Percentiles rank a stretch among this genome's conserved stretches.
These are phyloP conservation scores for Leccinum subspadiceum DNA, from an alignment of 1,284 basidiomycete genomes.

Conservation along the genomic window DNA sequence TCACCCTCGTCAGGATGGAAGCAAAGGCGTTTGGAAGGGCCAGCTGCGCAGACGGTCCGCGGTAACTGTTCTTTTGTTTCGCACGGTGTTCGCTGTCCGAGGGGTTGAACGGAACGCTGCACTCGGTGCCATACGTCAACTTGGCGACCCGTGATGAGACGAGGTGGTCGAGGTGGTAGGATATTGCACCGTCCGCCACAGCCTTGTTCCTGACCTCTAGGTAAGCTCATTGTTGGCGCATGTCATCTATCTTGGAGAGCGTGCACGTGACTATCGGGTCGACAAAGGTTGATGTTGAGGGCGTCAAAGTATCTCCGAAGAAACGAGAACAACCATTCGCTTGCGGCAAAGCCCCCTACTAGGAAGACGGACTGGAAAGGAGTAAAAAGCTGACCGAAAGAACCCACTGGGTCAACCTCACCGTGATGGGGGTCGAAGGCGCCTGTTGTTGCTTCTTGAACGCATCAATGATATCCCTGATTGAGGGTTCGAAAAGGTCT, in stretches of 20 bases:
- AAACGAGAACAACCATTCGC: constrained; percentile 45
- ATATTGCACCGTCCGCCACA: constrained; percentile 55
- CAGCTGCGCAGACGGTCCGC: constrained; percentile 23
- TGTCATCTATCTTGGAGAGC: constrained; percentile 14
- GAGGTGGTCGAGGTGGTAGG: constrained; percentile 49
- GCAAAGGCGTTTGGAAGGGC: constrained; percentile 30
- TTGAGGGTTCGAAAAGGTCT: constrained; percentile 46
- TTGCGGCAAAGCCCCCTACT: constrained; percentile 51
- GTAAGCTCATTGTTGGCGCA: constrained; percentile 7
- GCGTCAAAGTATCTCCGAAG: constrained; percentile 35
- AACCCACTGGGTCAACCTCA: constrained; percentile 14
- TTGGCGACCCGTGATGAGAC: constrained; percentile 47
- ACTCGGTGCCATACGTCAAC: constrained; percentile 42
- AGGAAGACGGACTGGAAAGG: constrained; percentile 34
- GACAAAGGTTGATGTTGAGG: constrained; percentile 31
- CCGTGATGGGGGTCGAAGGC: constrained; percentile 35
- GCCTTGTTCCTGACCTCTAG: constrained; percentile 47
- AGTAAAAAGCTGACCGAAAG: neutral
- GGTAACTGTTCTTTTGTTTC: constrained; percentile 23
- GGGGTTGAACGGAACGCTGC: constrained; percentile 29
- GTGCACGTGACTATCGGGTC: constrained; percentile 42
- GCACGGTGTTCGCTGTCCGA: constrained; percentile 36
- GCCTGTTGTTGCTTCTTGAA: constrained; percentile 36
- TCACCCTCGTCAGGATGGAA: constrained; percentile 34
- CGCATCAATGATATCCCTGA: constrained; percentile 41